Conservation (phyloP, 2,329 filamentous ascomycete species). For the Ascochyta clinopodiicola region DNA sequence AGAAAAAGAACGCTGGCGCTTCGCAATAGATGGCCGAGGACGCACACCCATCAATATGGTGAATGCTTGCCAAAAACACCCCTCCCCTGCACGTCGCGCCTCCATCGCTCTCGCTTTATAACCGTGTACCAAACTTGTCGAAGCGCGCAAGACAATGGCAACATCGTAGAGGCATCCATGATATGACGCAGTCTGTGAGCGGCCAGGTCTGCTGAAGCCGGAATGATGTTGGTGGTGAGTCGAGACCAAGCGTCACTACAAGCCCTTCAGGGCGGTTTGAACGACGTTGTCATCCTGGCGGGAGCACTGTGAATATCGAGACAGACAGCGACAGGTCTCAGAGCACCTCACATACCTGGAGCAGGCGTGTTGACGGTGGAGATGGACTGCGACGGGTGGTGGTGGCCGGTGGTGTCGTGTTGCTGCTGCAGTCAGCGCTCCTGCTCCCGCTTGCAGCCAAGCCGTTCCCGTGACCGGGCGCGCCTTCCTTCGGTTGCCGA, state of each 20-base stretch:
- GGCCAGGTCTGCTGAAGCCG: neutral
- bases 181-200: neutral
- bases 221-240: neutral
- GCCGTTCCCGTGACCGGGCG: slow-evolving; percentile 10
- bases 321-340: neutral
- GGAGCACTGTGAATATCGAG: slow-evolving; percentile 15
- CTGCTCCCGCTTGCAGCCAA: slow-evolving; percentile 8
- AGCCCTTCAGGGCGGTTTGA: slow-evolving; percentile 13
- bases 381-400: slow-evolving; percentile 8
- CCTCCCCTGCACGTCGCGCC: neutral
- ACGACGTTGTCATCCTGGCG: slow-evolving; percentile 11
- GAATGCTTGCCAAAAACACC: neutral
- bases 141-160: neutral
- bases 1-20: neutral
- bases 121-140: neutral
- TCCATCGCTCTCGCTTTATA: neutral
- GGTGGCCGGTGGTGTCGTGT: slow-evolving; percentile 14
- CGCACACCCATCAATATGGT: neutral
- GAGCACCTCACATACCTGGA: slow-evolving; percentile 16
- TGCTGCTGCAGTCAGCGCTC: slow-evolving; percentile 20
- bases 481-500: slow-evolving; percentile 2
- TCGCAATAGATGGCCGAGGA: neutral
- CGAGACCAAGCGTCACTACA: neutral
- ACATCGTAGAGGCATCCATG: neutral
- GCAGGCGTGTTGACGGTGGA: neutral